Percentiles rank a stretch among this genome's conserved stretches.
phyloP scores from a whole-genome alignment of 1,139 yeast genomes.

The Kodamaea alishanica region DNA sequence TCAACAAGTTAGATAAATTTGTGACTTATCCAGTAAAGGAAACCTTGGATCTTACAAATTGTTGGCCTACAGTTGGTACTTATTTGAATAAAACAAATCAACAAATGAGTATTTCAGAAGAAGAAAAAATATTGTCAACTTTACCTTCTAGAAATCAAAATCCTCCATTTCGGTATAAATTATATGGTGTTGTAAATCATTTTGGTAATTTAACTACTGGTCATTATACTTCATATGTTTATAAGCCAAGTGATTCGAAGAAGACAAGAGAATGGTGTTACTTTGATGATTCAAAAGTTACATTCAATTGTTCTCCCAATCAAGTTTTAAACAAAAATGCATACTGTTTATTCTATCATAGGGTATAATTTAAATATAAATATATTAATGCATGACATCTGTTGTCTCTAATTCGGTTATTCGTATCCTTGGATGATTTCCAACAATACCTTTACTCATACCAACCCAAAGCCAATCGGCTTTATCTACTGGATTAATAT shows the following conservation, averaged over 20 bases:
- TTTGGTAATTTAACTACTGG: constrained; percentile 80
- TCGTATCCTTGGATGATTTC: constrained; percentile 40
- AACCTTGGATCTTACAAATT: constrained; percentile 62
- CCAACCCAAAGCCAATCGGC: constrained; percentile 80
- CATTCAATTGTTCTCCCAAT: constrained; percentile 35
- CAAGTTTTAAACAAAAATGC: constrained; percentile 62
- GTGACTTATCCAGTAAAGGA: constrained; percentile 58
- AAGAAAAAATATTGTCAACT: constrained; percentile 41
- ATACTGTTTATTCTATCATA: constrained; percentile 67
- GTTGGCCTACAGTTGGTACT: constrained; percentile 65
- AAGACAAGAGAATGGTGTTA: constrained; percentile 61
- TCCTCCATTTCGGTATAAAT: constrained; percentile 74
- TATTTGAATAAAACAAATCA: constrained; percentile 18
- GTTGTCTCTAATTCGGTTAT: constrained; percentile 17
- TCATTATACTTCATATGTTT: constrained; percentile 84
- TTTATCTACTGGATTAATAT: constrained; percentile 44
- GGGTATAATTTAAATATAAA: constrained; percentile 22
- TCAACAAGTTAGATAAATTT: constrained; percentile 59
- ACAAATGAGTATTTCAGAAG: constrained; percentile 36
- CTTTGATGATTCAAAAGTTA: constrained; percentile 68
- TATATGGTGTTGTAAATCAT: constrained; percentile 89
- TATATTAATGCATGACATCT: not conserved
- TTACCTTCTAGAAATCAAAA: constrained; percentile 71
- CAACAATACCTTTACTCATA: constrained; percentile 54
- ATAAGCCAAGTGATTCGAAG: constrained; percentile 44